Percentiles rank a stretch among this genome's conserved stretches.
phyloP scores from a whole-genome alignment of 768 basidiomycete species.

The Infundibulicybe gibba region DNA sequence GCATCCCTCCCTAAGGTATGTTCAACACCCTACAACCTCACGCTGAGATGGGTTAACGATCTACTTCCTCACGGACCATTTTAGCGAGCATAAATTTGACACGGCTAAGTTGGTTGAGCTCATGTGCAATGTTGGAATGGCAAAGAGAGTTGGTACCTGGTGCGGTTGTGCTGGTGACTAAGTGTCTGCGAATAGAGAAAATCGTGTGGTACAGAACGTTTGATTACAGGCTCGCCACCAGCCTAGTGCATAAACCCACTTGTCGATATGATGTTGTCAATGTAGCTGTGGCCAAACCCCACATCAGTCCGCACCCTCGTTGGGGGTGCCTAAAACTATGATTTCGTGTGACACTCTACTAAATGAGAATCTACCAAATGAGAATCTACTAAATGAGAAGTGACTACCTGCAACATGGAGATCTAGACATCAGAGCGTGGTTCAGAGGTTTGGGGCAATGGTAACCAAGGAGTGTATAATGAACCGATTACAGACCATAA shows the following conservation, averaged over 20 bases:
- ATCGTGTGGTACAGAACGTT: background rate
- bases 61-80: constrained; percentile 8
- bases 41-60: background rate
- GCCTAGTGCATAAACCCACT: too few relatives aligned
- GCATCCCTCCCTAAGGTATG: constrained; percentile 4
- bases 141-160: constrained; percentile 10
- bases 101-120: constrained; percentile 7
- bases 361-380: too few relatives aligned
- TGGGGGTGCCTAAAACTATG: constrained; percentile 9
- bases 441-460: too few relatives aligned
- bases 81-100: constrained; percentile 5
- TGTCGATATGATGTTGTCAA: too few relatives aligned
- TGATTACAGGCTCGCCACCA: too few relatives aligned
- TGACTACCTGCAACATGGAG: constrained; percentile 13
- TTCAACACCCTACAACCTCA: background rate
- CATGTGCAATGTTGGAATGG: constrained; percentile 11
- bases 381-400: constrained; percentile 12
- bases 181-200: background rate
- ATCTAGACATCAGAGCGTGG: constrained; percentile 8
- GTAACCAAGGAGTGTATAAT: too few relatives aligned
- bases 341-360: constrained; percentile 11
- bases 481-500: too few relatives aligned
- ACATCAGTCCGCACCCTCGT: constrained; percentile 7
- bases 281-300: too few relatives aligned
- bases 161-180: constrained; percentile 9